Evolutionary conservation across 2,329 filamentous ascomycete species (phyloP).

Genomic region (Botrytis cinerea): DNA sequence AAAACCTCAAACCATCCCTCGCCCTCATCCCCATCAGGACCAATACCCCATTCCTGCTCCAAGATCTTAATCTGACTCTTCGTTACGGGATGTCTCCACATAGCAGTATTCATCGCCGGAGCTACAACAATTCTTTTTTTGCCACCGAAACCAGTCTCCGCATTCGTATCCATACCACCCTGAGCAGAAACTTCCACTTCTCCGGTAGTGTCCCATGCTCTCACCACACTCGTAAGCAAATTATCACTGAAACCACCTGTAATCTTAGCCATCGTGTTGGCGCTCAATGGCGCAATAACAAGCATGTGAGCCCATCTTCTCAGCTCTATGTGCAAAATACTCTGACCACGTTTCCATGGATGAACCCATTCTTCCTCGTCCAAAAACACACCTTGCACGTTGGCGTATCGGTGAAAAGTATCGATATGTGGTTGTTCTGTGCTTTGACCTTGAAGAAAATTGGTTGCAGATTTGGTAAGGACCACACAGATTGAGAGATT

Average conservation of each 20-base stretch:
- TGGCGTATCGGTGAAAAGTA: conserved; percentile 59
- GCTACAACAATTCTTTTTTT: conserved; percentile 74
- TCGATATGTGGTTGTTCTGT: conserved; percentile 72
- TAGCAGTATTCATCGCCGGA: conserved; percentile 84
- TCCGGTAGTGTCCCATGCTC: conserved; percentile 77
- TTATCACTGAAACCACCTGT: conserved; percentile 76
- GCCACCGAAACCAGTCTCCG: conserved; percentile 32
- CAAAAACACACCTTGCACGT: conserved; percentile 78
- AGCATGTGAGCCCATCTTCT: conserved; percentile 80
- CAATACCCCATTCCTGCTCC: conserved; percentile 71
- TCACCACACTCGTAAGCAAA: conserved; percentile 70
- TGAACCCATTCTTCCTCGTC: conserved; percentile 84
- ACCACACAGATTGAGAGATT: conserved; percentile 80
- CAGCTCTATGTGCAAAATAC: conserved; percentile 88
- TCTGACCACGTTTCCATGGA: conserved; percentile 76
- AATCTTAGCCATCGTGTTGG: conserved; percentile 86
- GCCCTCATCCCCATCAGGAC: conserved; percentile 63
- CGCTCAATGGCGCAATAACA: conserved; percentile 77
- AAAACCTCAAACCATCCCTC: conserved; percentile 70
- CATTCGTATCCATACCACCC: conserved; percentile 26
- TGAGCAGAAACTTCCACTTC: conserved; percentile 24
- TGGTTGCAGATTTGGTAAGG: conserved; percentile 70
- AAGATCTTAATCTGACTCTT: conserved; percentile 68
- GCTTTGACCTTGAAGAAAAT: conserved; percentile 77
- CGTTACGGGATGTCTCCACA: conserved; percentile 88